These are phyloP conservation scores for Tetrapisispora phaffii DNA, from an alignment of 805 yeast genomes.

Conservation along the genomic window DNA sequence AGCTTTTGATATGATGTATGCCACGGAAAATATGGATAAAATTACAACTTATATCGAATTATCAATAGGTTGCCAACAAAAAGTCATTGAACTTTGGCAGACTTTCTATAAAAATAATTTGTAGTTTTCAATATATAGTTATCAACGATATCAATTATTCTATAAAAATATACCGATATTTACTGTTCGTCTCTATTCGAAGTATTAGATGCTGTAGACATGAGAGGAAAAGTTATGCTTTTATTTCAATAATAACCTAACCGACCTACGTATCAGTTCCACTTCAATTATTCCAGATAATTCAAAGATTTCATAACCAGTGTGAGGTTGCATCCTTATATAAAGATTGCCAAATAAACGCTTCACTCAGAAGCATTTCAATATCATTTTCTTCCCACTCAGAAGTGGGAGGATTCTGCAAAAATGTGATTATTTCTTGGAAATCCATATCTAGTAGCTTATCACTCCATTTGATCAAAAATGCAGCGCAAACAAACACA, in stretches of 20 bases:
- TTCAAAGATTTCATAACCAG: conserved; percentile 33
- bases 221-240: neutral
- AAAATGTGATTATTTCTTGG: conserved; percentile 84
- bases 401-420: conserved; percentile 83
- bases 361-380: conserved; percentile 87
- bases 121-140: conserved; percentile 4
- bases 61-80: conserved; percentile 85
- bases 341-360: conserved; percentile 90
- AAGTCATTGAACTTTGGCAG: conserved; percentile 76
- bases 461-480: conserved; percentile 76
- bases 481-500: conserved; percentile 96
- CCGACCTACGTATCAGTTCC: too few species aligned
- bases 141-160: neutral
- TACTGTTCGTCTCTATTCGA: neutral
- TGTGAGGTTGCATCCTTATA: conserved; percentile 88
- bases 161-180: neutral
- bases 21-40: conserved; percentile 75
- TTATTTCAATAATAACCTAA: neutral
- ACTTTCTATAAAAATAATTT: conserved; percentile 57
- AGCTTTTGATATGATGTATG: conserved; percentile 61
- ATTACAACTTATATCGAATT: conserved; percentile 86
- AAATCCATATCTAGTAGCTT: conserved; percentile 78
- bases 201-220: neutral
- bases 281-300: conserved; percentile 2
- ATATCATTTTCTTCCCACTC: conserved; percentile 84